Conservation (phyloP, 2,329 filamentous ascomycete genomes). For the Penicillium concentricum region DNA sequence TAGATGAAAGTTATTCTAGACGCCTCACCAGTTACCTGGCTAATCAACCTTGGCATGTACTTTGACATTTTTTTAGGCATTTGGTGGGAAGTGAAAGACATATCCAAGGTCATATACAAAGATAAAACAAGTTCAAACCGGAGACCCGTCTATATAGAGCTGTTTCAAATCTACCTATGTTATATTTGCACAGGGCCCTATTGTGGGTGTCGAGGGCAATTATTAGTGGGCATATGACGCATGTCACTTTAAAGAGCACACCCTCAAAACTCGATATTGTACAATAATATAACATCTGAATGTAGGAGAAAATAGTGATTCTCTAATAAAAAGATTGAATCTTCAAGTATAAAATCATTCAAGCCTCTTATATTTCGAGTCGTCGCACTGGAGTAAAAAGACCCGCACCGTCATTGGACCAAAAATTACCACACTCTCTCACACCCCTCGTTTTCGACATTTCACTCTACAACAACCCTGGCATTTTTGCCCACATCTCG, state of each 20-base stretch:
- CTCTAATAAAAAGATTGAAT: neutral
- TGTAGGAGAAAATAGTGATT: neutral
- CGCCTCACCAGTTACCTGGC: neutral
- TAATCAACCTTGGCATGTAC: neutral
- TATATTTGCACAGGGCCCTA: neutral
- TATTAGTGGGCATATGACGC: slow-evolving; percentile 2
- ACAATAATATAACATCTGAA: neutral
- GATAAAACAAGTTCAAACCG: too few relatives aligned
- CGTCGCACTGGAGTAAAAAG: neutral
- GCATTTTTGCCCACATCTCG: slow-evolving; percentile 5
- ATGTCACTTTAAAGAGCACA: neutral
- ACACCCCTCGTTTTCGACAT: slow-evolving; percentile 11
- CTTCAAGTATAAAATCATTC: neutral
- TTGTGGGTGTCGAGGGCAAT: slow-evolving; percentile 6
- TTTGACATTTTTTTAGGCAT: neutral
- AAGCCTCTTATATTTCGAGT: neutral
- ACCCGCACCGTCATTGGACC: slow-evolving; percentile 11
- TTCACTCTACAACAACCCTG: slow-evolving; percentile 6
- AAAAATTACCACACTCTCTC: slow-evolving; percentile 9
- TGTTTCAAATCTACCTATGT: neutral
- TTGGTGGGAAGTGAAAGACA: neutral
- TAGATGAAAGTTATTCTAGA: neutral
- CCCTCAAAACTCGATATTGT: neutral
- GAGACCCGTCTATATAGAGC: neutral
- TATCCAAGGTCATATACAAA: neutral